phyloP scores from a whole-genome alignment of 352 stramenopile species.

The Globisporangium camurandrum region DNA sequence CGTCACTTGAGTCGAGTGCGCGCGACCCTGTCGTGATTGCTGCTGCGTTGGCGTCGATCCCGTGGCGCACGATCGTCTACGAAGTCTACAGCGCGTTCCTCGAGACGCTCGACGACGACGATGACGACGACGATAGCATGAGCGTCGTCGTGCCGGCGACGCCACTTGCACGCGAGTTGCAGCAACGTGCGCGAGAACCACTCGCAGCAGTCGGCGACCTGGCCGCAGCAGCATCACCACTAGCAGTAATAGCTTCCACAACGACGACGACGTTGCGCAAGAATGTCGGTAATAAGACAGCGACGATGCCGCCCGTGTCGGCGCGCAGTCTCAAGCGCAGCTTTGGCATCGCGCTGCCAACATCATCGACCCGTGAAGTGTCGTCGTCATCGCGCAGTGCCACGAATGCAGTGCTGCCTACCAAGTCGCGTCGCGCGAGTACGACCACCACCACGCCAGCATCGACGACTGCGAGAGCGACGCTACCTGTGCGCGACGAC shows the following conservation, averaged over 20 bases:
- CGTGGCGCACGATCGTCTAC: slow-evolving; percentile 50
- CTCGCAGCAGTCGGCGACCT: not conserved
- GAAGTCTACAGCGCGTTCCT: slow-evolving; percentile 58
- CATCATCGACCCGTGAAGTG: not conserved
- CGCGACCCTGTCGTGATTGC: too few species aligned
- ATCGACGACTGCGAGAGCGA: not conserved
- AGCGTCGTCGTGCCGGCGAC: slow-evolving; percentile 32
- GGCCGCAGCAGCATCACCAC: not conserved
- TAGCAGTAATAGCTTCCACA: not conserved
- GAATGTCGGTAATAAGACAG: not conserved
- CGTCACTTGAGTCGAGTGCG: too few species aligned
- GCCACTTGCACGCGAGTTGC: slow-evolving; percentile 10
- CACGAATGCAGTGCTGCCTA: too few species aligned
- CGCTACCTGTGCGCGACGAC: slow-evolving; percentile 3
- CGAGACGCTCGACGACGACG: slow-evolving; percentile 39
- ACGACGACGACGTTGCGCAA: not conserved
- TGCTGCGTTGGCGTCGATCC: slow-evolving; percentile 23
- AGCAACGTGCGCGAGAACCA: slow-evolving; percentile 10
- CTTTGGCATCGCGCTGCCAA: slow-evolving; percentile 16
- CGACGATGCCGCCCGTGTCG: slow-evolving; percentile 18
- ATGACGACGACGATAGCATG: slow-evolving; percentile 35
- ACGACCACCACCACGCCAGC: not conserved
- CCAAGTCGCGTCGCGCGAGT: too few species aligned
- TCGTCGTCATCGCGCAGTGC: slow-evolving; percentile 3
- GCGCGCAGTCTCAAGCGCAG: slow-evolving; percentile 30